Conservation (phyloP, 495 filamentous ascomycete species). For the Bacidia rubella region DNA sequence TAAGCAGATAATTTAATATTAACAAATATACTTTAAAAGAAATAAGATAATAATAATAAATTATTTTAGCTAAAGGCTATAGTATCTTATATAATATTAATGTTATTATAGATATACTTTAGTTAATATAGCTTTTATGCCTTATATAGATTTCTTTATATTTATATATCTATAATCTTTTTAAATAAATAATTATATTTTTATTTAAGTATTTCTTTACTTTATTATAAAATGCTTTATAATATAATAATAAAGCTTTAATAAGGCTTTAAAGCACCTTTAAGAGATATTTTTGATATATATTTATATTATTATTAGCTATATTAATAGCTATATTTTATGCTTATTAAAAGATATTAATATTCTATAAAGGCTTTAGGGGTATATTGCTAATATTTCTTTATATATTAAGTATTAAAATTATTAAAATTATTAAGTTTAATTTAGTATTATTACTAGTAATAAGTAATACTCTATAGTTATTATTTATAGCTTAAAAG, state of each 20-base stretch:
- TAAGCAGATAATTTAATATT: no score
- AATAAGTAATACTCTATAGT: no score
- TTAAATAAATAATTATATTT: background rate
- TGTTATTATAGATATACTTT: no score
- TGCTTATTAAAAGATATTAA: background rate
- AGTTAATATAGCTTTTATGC: background rate
- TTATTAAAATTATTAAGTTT: no score
- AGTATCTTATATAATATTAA: no score
- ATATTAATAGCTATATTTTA: background rate
- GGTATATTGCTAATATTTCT: background rate
- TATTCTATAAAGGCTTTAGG: background rate
- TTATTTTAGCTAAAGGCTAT: no score
- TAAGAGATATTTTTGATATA: background rate
- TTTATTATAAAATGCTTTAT: no score
- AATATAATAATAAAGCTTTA: background rate
- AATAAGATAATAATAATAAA: no score
- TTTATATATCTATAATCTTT: slow-evolving; percentile 3
- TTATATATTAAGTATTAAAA: background rate
- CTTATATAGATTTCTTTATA: background rate
- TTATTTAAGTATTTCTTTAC: no score
- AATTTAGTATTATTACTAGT: no score
- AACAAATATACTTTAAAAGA: no score
- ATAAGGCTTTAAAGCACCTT: background rate
- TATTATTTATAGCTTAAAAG: no score
- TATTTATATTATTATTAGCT: background rate